These are phyloP conservation scores for Hypsizygus marmoreus DNA, from an alignment of 768 basidiomycete genomes.

Conservation along the genomic window DNA sequence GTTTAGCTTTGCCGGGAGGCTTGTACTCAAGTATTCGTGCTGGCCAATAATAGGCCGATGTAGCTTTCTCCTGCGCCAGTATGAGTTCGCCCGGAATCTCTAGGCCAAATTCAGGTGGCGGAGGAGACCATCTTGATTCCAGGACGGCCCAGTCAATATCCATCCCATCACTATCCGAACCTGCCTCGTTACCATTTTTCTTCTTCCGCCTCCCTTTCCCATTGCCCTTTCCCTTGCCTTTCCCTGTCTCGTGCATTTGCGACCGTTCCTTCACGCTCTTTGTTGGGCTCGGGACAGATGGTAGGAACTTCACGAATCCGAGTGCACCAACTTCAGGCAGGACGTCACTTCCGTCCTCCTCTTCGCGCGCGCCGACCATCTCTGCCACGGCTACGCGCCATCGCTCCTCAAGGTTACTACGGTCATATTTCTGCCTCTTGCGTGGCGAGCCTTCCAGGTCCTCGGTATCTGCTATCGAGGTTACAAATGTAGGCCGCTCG, in stretches of 20 bases:
- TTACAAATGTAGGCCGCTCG: constrained; percentile 36
- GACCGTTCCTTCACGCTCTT: constrained; percentile 2
- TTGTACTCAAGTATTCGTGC: constrained; percentile 58
- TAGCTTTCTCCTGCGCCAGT: constrained; percentile 46
- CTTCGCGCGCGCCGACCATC: constrained; percentile 38
- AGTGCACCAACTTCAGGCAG: constrained; percentile 40
- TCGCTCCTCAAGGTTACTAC: constrained; percentile 30
- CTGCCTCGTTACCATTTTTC: constrained; percentile 7
- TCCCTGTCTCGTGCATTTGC: constrained; percentile 6
- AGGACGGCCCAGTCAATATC: constrained; percentile 10
- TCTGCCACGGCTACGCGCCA: constrained; percentile 53
- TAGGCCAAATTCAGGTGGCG: constrained; percentile 48
- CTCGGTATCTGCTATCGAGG: constrained; percentile 1
- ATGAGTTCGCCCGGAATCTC: constrained; percentile 70
- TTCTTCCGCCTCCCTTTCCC: too few relatives aligned
- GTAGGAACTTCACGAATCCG: constrained; percentile 12
- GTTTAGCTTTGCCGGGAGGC: constrained; percentile 37
- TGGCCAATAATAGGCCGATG: constrained; percentile 61
- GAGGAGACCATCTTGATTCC: constrained; percentile 37
- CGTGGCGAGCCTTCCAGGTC: constrained; percentile 35
- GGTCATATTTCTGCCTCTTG: constrained; percentile 45
- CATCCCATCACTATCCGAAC: constrained; percentile 13
- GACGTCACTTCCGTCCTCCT: constrained; percentile 45
- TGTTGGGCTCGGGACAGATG: constrained; percentile 13
- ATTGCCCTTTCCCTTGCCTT: constrained; percentile 30